phyloP scores from a whole-genome alignment of 163 green algal genomes.

The Scenedesmus sp. region DNA sequence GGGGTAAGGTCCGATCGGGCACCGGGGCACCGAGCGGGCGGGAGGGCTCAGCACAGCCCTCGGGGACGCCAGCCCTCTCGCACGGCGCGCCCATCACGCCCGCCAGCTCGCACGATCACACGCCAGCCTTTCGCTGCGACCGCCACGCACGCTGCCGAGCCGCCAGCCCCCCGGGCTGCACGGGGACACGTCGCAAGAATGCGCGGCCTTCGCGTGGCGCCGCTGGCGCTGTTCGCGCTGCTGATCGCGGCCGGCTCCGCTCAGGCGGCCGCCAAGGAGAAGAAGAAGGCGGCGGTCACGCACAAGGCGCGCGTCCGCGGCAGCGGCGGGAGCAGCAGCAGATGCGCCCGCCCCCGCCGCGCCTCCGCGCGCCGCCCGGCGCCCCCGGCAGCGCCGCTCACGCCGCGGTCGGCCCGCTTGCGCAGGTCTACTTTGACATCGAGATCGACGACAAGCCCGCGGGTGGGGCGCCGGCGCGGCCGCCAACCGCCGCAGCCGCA shows the following conservation, averaged over 20 bases:
- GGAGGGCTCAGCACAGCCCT: too few species aligned
- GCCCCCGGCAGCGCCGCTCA: background rate
- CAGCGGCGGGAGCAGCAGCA: background rate
- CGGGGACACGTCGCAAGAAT: background rate
- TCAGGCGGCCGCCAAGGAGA: conserved; percentile 31
- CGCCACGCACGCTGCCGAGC: too few species aligned
- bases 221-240: background rate
- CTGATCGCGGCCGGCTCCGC: background rate
- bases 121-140: too few species aligned
- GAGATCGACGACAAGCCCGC: conserved; percentile 89
- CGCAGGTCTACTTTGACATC: conserved; percentile 97
- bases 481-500: too few species aligned
- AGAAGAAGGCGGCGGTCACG: conserved; percentile 49
- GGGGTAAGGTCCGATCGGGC: too few species aligned
- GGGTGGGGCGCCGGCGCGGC: conserved; percentile 58
- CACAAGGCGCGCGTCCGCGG: conserved; percentile 50
- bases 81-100: too few species aligned
- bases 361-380: background rate
- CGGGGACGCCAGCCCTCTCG: too few species aligned
- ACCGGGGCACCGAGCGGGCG: too few species aligned
- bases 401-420: background rate
- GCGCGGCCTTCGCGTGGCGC: background rate
- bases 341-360: background rate
- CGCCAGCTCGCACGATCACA: too few species aligned
- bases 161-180: too few species aligned